Evolutionary conservation across 2,329 filamentous ascomycete species (phyloP).

Genomic region (Ophiostoma sp.): DNA sequence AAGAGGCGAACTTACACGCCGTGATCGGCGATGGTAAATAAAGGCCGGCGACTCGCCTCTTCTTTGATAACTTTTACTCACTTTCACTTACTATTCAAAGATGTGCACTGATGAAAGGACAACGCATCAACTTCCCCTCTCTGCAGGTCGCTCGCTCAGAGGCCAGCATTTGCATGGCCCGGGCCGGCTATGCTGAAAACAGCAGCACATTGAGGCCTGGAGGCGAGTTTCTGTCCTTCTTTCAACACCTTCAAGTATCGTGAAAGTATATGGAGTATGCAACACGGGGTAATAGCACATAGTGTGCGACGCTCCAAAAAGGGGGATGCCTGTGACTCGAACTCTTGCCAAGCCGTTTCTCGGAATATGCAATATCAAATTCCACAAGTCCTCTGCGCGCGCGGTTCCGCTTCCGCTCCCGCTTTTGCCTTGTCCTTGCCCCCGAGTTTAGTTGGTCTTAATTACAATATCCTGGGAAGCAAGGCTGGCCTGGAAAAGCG

Average conservation of each 20-base stretch:
- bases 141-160: constrained; percentile 1
- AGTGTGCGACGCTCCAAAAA: neutral
- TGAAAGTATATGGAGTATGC: constrained; percentile 8
- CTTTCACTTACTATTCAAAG: neutral
- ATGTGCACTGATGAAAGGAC: neutral
- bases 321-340: neutral
- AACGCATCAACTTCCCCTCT: constrained; percentile 15
- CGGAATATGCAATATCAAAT: neutral
- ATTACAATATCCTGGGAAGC: neutral
- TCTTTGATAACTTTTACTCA: no score
- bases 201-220: neutral
- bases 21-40: neutral
- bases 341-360: neutral
- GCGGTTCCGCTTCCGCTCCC: neutral
- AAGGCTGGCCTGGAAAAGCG: neutral
- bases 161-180: constrained; percentile 9
- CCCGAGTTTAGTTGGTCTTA: neutral
- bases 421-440: neutral
- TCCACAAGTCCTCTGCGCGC: neutral
- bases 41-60: neutral
- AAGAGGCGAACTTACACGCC: neutral
- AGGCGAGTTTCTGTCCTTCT: neutral
- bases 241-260: neutral
- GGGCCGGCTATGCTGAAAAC: neutral
- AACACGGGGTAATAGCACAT: neutral